A percentile compares a stretch with the other conserved stretches of the same genome.
Conservation (phyloP, 2,329 filamentous ascomycete genomes). For the Ophiostoma montium region DNA sequence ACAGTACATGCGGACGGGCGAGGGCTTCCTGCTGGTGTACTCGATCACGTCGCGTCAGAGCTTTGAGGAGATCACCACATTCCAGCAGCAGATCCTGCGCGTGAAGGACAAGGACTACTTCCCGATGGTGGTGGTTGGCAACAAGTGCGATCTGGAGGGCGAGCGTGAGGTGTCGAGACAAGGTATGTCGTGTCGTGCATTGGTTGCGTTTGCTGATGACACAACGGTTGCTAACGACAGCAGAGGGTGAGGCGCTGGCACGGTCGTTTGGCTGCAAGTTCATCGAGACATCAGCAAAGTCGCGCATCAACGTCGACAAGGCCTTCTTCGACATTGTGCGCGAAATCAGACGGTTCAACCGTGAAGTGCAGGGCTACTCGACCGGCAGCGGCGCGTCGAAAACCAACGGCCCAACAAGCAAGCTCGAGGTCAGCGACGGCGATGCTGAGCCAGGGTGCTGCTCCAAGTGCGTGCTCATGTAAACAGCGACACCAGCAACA, state of each 20-base stretch:
- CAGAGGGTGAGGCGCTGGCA: conserved; percentile 83
- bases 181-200: conserved; percentile 44
- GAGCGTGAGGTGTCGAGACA: conserved; percentile 85
- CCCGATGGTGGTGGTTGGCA: conserved; percentile 96
- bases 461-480: conserved; percentile 24
- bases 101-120: conserved; percentile 99
- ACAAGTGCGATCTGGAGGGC: conserved; percentile 95
- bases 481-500: neutral
- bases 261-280: conserved; percentile 90
- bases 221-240: conserved; percentile 6
- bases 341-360: conserved; percentile 96
- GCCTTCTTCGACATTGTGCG: conserved; percentile 97
- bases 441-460: conserved; percentile 65
- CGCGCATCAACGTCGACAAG: conserved; percentile 94
- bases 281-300: conserved; percentile 98
- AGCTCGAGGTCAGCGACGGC: conserved; percentile 66
- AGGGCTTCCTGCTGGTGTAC: conserved; percentile 95
- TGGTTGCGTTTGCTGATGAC: neutral
- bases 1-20: conserved; percentile 98
- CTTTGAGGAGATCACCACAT: conserved; percentile 96
- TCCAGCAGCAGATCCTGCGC: conserved; percentile 94
- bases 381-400: conserved; percentile 52
- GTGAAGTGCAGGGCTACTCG: conserved; percentile 85
- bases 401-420: conserved; percentile 44
- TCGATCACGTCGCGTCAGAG: conserved; percentile 95